phyloP scores from a whole-genome alignment of 2,329 filamentous ascomycete species.

The Lachnellula arida region DNA sequence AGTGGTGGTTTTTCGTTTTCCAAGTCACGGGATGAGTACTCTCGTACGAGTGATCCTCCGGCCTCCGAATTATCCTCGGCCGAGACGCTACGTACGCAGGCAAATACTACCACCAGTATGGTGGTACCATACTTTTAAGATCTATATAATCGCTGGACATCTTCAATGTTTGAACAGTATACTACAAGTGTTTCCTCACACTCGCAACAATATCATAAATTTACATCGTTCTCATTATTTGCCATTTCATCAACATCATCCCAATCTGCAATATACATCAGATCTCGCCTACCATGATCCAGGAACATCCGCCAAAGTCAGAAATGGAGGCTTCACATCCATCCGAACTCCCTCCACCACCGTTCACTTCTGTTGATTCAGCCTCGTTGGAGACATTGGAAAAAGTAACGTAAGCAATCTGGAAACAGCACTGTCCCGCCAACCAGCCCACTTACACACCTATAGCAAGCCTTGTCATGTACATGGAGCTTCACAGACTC shows the following conservation, averaged over 20 bases:
- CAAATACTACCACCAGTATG: neutral
- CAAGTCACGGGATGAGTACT: too few relatives aligned
- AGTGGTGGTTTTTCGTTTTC: neutral
- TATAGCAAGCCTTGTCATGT: neutral
- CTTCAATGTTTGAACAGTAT: too few relatives aligned
- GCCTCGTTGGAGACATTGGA: neutral
- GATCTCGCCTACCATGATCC: neutral
- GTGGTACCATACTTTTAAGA: too few relatives aligned
- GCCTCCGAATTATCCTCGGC: neutral
- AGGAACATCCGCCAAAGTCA: neutral
- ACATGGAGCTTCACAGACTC: neutral
- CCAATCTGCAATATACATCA: neutral
- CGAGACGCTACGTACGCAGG: neutral
- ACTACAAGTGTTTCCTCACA: too few relatives aligned
- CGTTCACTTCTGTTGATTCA: neutral
- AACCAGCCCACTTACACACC: neutral
- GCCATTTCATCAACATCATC: too few relatives aligned
- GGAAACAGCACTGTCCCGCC: neutral
- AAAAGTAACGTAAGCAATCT: neutral
- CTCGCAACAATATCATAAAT: too few relatives aligned
- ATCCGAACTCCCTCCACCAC: neutral
- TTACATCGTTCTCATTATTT: too few relatives aligned
- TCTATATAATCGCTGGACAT: too few relatives aligned
- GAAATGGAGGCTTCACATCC: neutral
- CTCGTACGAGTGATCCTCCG: neutral